These are phyloP conservation scores for Trypanosomatidae sp. DNA, from an alignment of 208 protist species.

Conservation along the genomic window DNA sequence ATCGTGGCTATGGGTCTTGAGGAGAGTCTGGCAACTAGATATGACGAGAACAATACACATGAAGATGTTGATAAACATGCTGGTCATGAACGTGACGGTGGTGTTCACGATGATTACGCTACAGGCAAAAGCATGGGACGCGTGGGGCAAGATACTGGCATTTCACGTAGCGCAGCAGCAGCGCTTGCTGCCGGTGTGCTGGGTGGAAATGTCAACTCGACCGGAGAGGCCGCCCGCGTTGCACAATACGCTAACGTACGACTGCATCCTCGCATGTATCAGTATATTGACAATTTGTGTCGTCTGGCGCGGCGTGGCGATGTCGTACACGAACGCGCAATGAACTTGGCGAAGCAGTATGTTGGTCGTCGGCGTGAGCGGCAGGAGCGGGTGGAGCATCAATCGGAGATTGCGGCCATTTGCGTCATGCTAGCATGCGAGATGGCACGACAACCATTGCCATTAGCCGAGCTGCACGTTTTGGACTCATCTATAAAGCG, in stretches of 20 bases:
- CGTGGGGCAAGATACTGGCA: not conserved
- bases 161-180: constrained; percentile 7
- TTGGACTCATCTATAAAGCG: constrained; percentile 41
- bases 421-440: constrained; percentile 63
- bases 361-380: constrained; percentile 36
- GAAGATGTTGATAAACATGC: constrained; percentile 43
- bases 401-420: constrained; percentile 38
- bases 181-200: constrained; percentile 18
- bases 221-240: not conserved
- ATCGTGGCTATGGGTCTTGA: constrained; percentile 73
- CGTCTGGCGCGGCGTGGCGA: constrained; percentile 21
- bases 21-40: constrained; percentile 50
- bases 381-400: constrained; percentile 24
- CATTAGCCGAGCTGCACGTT: constrained; percentile 36
- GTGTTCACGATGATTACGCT: not conserved
- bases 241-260: constrained; percentile 17
- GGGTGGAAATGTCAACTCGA: constrained; percentile 1
- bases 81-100: constrained; percentile 5
- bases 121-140: constrained; percentile 7
- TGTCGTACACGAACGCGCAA: constrained; percentile 23
- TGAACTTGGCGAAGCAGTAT: constrained; percentile 28
- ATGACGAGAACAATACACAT: constrained; percentile 51
- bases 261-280: constrained; percentile 30
- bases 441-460: constrained; percentile 30
- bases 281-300: constrained; percentile 32